Conservation (phyloP, 2,329 filamentous ascomycete genomes). For the Gyromitra esculenta region DNA sequence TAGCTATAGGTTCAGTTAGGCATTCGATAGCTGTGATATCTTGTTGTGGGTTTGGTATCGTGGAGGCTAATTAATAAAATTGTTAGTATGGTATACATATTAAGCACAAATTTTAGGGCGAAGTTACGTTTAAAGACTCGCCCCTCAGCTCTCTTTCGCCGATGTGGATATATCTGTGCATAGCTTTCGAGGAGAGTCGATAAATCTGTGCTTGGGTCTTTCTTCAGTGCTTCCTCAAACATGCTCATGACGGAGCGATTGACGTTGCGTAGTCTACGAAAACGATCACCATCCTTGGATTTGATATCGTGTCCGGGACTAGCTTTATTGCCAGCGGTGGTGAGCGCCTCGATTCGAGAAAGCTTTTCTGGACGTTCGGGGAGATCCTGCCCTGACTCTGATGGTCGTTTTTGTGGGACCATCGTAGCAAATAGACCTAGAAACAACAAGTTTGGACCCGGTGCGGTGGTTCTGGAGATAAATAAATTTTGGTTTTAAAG, state of each 20-base stretch:
- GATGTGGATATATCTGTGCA: conserved; percentile 30
- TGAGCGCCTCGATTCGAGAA: neutral
- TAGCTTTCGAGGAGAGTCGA: conserved; percentile 28
- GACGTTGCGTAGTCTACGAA: conserved; percentile 9
- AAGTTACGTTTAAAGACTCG: conserved; percentile 26
- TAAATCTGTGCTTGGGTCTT: conserved; percentile 7
- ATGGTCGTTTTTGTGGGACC: conserved; percentile 11
- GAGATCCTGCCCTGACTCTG: neutral
- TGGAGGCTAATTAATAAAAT: conserved; percentile 14
- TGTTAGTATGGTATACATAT: conserved; percentile 15
- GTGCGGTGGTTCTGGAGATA: neutral
- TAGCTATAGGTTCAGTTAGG: neutral
- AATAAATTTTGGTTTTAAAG: conserved; percentile 19
- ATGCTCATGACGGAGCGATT: conserved; percentile 36
- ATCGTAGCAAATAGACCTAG: conserved; percentile 1
- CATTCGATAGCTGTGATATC: neutral
- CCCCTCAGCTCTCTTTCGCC: conserved; percentile 22
- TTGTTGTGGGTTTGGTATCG: neutral
- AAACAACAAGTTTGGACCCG: neutral
- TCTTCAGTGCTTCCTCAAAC: conserved; percentile 16
- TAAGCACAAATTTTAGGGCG: neutral
- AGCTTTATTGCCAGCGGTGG: neutral
- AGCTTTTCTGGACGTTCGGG: conserved; percentile 19
- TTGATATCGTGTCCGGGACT: neutral
- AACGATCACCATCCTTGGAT: neutral